Evolutionary conservation across 805 yeast genomes (phyloP), one percentile per base, ranked within the genome.

Genomic region (Candida germanica): DNA sequence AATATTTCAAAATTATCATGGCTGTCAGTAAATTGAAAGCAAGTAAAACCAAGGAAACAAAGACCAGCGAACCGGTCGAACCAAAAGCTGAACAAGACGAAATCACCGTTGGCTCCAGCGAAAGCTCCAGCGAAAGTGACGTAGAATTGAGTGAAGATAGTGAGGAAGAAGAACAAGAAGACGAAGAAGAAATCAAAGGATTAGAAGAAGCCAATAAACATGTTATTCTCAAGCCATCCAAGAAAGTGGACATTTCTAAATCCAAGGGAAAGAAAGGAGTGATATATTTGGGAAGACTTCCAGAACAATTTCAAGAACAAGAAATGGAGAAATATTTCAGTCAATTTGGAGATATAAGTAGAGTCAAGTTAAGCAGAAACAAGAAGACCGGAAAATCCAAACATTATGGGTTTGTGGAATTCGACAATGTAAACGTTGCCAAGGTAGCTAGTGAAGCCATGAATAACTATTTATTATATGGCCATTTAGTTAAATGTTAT

Each of bases 401-500:
- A 64, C 97, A 88, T 58, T 91, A 80, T 59, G 98, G 88, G 5
- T 91, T 87, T 59, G 67, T 93, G 30, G 96, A 93, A 62, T 93
- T 91, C 54, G 75, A 73, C 27, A 71, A 78, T 36, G 55, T 59
- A 25, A 86, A 80, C 31, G 94, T 84, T 38, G 97, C 98, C 29
- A 74, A 79, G 48, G 71, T 88, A 43, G 98, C 96, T 3, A 85
- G 84, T 43, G 98, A 93, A 47, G 81, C 97, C 30, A 93, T 93
- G 98, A 82, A 93, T 63, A 93, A 93, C 64, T 93, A 93, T 53
- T 72, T 93, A 44, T 57, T 93, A 29, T 80, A 86, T 65, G 94
- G 94, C 5, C 97, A 91, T 60, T 75, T 89, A 43, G 66, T 93
- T 49, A 82, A 85, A 61, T 71, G 71, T 43, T 61, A 69, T 16